phyloP scores from a whole-genome alignment of 106 monocot species.

The Phalaenopsis equestris region DNA sequence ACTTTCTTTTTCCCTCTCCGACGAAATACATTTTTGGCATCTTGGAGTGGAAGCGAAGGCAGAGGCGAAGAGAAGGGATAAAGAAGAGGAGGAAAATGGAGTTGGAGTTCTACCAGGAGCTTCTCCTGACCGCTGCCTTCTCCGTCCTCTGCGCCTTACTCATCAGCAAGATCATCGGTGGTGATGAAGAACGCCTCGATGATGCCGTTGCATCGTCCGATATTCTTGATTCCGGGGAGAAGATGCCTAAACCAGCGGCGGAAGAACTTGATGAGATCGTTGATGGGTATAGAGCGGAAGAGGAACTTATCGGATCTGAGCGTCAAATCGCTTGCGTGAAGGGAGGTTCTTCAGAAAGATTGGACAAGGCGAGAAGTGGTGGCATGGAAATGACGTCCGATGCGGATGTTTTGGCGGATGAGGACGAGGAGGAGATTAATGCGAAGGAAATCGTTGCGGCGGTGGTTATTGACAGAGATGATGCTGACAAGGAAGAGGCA shows the following conservation, averaged over 20 bases:
- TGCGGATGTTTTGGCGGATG: neutral
- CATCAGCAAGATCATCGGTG: slow-evolving; percentile 28
- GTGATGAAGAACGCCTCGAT: neutral
- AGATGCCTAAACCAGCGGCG: neutral
- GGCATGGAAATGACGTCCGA: neutral
- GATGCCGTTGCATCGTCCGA: neutral
- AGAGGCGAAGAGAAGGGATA: slow-evolving; percentile 3
- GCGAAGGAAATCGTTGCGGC: neutral
- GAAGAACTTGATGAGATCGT: neutral
- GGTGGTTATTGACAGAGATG: neutral
- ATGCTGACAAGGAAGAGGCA: neutral
- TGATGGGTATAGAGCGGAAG: neutral
- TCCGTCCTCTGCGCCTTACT: slow-evolving; percentile 44
- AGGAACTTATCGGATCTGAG: neutral
- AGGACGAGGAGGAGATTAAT: slow-evolving; percentile 1
- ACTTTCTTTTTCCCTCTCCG: neutral
- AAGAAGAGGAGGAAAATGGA: neutral
- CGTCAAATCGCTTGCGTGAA: neutral
- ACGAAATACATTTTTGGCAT: neutral
- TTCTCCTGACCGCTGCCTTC: slow-evolving; percentile 35
- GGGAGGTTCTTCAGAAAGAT: too few relatives aligned
- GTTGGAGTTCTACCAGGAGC: slow-evolving; percentile 44
- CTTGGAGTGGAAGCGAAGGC: slow-evolving; percentile 16
- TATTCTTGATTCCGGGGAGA: neutral
- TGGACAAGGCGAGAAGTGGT: neutral